These are phyloP conservation scores for Pleurotus sapidus DNA, from an alignment of 768 basidiomycete genomes.

Conservation along the genomic window DNA sequence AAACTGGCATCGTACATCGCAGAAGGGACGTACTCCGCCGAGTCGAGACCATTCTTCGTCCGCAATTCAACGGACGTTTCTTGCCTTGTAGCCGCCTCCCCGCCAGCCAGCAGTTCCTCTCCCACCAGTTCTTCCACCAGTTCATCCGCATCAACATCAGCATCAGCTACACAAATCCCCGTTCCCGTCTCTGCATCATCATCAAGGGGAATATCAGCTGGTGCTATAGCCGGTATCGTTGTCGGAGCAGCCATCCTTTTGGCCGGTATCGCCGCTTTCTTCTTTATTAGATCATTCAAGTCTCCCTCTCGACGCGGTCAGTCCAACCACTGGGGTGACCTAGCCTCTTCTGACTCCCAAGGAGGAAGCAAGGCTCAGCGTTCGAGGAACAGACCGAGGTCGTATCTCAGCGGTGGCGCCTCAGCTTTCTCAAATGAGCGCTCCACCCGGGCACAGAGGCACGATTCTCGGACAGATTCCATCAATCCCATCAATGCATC, in stretches of 20 bases:
- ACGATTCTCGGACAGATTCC: conserved; percentile 15
- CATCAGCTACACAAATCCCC: conserved; percentile 14
- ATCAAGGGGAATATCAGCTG: conserved; percentile 27
- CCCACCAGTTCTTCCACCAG: conserved; percentile 15
- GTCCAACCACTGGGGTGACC: conserved; percentile 24
- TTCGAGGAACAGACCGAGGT: neutral
- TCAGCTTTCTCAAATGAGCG: neutral
- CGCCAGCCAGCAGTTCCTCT: conserved; percentile 12
- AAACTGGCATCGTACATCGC: conserved; percentile 23
- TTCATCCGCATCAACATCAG: conserved; percentile 12
- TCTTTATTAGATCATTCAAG: conserved; percentile 11
- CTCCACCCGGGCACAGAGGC: conserved; percentile 9
- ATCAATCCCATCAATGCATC: conserved; percentile 16
- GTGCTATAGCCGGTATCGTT: conserved; percentile 50
- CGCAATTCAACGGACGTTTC: conserved; percentile 30
- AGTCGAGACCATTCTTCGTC: conserved; percentile 32
- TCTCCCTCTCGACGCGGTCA: conserved; percentile 3
- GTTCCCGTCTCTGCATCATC: conserved; percentile 22
- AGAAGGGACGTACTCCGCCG: conserved; percentile 11
- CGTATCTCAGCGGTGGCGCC: neutral
- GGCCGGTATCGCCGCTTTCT: conserved; percentile 6
- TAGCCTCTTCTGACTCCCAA: conserved; percentile 31
- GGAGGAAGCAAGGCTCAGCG: conserved; percentile 3
- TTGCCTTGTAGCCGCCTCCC: conserved; percentile 24
- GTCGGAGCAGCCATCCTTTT: conserved; percentile 39